Conservation (phyloP, 1,284 basidiomycete species). For the Trichosporon sp. region DNA sequence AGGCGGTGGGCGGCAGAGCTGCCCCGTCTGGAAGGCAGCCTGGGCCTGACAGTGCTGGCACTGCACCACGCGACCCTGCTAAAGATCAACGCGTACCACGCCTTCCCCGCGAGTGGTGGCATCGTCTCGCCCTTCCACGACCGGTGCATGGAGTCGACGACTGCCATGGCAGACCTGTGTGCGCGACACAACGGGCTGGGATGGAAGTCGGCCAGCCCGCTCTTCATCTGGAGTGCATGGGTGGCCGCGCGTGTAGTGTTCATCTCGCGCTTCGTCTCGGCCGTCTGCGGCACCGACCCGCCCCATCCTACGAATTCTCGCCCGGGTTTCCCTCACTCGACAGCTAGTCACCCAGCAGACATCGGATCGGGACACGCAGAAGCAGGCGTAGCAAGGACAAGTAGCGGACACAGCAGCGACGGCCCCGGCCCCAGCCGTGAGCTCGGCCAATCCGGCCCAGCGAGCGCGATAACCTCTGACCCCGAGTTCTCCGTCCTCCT, state of each 20-base stretch:
- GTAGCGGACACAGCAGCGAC: neutral
- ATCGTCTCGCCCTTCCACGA: slow-evolving; percentile 41
- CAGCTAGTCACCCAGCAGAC: no score
- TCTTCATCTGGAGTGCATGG: slow-evolving; percentile 48
- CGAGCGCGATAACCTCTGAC: neutral
- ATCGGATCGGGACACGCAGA: no score
- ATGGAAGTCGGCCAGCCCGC: slow-evolving; percentile 28
- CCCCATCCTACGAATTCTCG: no score
- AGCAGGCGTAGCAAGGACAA: neutral
- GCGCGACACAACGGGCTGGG: slow-evolving; percentile 25
- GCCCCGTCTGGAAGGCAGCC: slow-evolving; percentile 6
- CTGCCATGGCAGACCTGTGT: slow-evolving; percentile 30
- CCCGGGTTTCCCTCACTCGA: no score
- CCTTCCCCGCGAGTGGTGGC: slow-evolving; percentile 42
- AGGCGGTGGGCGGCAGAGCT: slow-evolving; percentile 37
- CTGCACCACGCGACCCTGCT: slow-evolving; percentile 46
- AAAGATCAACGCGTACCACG: slow-evolving; percentile 47
- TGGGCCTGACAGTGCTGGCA: slow-evolving; percentile 6
- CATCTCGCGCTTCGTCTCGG: slow-evolving; percentile 35
- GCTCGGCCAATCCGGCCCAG: no score
- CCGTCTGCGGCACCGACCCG: no score
- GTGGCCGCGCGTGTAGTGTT: slow-evolving; percentile 46
- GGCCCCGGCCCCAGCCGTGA: no score
- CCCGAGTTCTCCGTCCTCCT: neutral
- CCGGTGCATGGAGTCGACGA: slow-evolving; percentile 32